Base-by-base conservation (phyloP, 2,329 filamentous ascomycete genomes). In the Spiromastix sp. region DNA sequence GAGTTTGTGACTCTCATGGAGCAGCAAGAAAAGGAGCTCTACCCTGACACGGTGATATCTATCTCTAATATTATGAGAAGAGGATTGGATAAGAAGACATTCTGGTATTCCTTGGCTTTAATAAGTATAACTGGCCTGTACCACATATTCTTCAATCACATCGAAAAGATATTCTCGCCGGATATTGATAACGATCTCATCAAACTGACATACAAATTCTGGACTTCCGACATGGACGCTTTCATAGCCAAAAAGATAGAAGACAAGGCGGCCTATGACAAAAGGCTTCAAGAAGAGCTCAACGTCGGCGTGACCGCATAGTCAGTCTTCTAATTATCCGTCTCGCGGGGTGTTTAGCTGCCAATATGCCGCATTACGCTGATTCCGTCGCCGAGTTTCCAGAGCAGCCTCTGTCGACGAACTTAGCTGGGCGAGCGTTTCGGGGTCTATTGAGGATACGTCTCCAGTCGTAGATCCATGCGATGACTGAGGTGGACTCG, bases 141-240 rank as follows among this genome's bases (percentile, higher is more conserved):
- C 20, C n/a, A 16, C 4, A 18, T 37, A 5, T 37, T 29, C n/a
- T 31, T 26, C 22, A 15, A 37, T 3, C 21, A 25, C 6, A 31
- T 32, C 35, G 19, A 32, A 13, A 15, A 16, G 15, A 38, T 20
- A 11, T 7, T 10, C 16, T 17, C 12, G 22, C 25, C 13, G n/a
- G 15, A 17, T 19, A 12, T 35, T 28, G n/a, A 20, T n/a, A n/a
- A 7, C 21, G 7, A n/a, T 7, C n/a, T 24, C n/a, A 7, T 24
- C 7, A 24, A 24, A 5, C 42, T 50, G 17, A 44, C 41, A 16
- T 41, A 44, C 40, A 26, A 36, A n/a, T 48, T 47, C 28, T 48
- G 41, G 47, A 39, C 43, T 12, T 27, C 43, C 9, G 21, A 44
- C 28, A 33, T 42, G 6, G 18, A 13, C 5, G 18, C 7, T n/a